Conservation (phyloP, 2,329 filamentous ascomycete species). For the Alternaria solani region DNA sequence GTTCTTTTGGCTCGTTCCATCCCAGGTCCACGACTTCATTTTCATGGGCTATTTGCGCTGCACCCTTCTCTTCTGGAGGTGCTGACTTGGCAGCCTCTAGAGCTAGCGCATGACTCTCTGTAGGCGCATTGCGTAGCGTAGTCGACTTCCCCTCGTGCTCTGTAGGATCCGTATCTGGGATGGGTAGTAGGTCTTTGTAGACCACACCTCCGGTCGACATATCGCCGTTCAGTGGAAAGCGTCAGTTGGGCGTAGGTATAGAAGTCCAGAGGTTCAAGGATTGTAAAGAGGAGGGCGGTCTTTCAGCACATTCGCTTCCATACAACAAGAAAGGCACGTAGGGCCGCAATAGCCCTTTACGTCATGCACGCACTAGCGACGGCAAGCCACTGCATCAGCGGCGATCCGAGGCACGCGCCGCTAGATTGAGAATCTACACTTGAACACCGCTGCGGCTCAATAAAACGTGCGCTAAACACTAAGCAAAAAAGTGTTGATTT, state of each 20-base stretch:
- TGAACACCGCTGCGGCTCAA: not conserved
- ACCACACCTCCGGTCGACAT: conserved; percentile 44
- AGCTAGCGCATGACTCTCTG: conserved; percentile 58
- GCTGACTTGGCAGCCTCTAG: conserved; percentile 49
- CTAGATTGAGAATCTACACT: not conserved
- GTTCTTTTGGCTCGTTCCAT: conserved; percentile 69
- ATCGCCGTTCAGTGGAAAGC: conserved; percentile 17
- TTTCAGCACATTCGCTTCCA: conserved; percentile 17
- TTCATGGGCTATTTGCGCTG: conserved; percentile 53
- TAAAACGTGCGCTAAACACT: not conserved
- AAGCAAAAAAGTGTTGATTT: not conserved
- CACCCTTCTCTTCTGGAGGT: conserved; percentile 52
- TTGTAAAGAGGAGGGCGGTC: not conserved
- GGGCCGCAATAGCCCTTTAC: conserved; percentile 17
- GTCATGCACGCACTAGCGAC: conserved; percentile 29
- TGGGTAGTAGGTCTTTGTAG: conserved; percentile 49
- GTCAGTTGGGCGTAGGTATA: not conserved
- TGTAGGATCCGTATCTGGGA: conserved; percentile 45
- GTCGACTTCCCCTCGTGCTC: conserved; percentile 37
- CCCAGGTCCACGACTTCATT: conserved; percentile 71
- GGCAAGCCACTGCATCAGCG: conserved; percentile 21
- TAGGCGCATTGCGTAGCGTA: conserved; percentile 54
- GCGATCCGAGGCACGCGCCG: conserved; percentile 6
- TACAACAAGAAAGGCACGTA: conserved; percentile 12
- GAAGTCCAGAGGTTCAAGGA: not conserved